Evolutionary conservation across 768 basidiomycete species (phyloP).

Genomic region (Termitomyces sp.): DNA sequence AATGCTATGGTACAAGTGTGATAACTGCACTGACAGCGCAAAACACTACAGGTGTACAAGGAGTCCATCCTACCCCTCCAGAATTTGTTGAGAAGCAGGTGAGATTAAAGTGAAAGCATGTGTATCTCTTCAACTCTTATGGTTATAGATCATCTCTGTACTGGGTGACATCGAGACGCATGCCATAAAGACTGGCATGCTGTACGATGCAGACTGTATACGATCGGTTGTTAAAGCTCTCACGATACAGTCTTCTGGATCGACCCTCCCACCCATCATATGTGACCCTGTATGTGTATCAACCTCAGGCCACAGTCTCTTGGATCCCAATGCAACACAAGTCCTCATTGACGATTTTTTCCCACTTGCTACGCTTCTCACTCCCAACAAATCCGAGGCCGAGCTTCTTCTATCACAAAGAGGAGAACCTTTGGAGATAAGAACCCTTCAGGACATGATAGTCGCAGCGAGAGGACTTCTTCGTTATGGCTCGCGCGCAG

Average conservation of each 20-base stretch:
- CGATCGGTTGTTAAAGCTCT: conserved; percentile 47
- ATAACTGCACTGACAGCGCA: conserved; percentile 87
- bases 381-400: conserved; percentile 83
- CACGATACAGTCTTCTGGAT: conserved; percentile 27
- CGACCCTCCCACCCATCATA: conserved; percentile 48
- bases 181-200: conserved; percentile 90
- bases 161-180: conserved; percentile 64
- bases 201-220: conserved; percentile 55
- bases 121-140: not conserved
- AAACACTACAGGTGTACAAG: conserved; percentile 82
- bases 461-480: conserved; percentile 44
- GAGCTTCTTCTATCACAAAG: conserved; percentile 52
- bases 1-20: conserved; percentile 76
- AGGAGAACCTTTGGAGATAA: conserved; percentile 25
- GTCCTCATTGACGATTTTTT: conserved; percentile 58
- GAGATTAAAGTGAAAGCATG: conserved; percentile 11
- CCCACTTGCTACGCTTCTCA: conserved; percentile 66
- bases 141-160: conserved; percentile 60
- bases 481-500: conserved; percentile 42
- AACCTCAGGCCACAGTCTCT: conserved; percentile 78
- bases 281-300: conserved; percentile 91
- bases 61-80: conserved; percentile 59
- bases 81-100: conserved; percentile 75
- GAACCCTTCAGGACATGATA: conserved; percentile 54
- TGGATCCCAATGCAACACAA: conserved; percentile 60